Evolutionary conservation across 306 rosid species (phyloP).

Genomic region (Quercus rubra): DNA sequence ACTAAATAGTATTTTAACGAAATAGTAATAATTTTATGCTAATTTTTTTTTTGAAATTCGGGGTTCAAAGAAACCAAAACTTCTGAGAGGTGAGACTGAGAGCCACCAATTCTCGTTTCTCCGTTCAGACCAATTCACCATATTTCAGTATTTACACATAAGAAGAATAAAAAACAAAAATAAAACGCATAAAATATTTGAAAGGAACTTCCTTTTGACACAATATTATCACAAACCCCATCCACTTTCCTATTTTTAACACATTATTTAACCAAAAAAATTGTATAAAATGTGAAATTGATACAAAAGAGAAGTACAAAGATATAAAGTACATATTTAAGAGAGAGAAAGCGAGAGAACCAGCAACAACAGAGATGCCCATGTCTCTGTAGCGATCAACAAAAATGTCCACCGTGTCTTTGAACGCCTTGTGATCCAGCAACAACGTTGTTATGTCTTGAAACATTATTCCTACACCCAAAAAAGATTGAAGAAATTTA

Average conservation of each 20-base stretch:
- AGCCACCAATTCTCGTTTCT: neutral
- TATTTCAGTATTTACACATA: neutral
- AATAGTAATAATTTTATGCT: neutral
- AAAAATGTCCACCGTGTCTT: conserved; percentile 89
- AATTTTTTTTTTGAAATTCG: neutral
- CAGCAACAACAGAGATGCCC: conserved; percentile 97
- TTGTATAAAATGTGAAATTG: no score
- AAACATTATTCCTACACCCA: conserved; percentile 83
- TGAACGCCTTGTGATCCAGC: conserved; percentile 94
- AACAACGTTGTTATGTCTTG: conserved; percentile 98
- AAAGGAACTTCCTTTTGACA: neutral
- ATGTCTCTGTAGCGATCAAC: conserved; percentile 98
- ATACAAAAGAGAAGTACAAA: no score
- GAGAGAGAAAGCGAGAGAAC: conserved; percentile 30
- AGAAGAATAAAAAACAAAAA: neutral
- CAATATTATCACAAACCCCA: neutral
- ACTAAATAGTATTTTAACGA: no score
- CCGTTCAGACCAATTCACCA: neutral
- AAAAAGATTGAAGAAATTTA: neutral
- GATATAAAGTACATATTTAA: neutral
- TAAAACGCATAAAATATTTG: neutral
- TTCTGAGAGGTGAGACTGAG: neutral
- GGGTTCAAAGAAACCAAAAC: neutral
- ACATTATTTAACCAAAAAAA: neutral
- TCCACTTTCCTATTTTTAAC: no score